Conservation (phyloP, 768 basidiomycete genomes). For the Psilocybe azurescens region DNA sequence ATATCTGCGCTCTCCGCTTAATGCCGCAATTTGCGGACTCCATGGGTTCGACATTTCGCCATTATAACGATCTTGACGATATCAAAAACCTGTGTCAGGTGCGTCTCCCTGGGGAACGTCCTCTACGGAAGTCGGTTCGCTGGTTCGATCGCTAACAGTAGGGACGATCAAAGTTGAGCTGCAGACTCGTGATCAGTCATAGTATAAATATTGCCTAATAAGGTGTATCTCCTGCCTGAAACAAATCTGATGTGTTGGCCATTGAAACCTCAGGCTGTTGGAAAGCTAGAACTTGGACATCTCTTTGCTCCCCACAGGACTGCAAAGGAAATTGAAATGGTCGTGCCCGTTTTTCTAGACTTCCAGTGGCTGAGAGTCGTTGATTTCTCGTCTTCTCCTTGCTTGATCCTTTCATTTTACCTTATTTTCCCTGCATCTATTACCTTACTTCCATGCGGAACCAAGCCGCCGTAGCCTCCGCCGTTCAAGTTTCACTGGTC, state of each 20-base stretch:
- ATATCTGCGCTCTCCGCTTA: not conserved
- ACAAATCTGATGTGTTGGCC: too few relatives aligned
- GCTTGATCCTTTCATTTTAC: not conserved
- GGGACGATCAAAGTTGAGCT: too few relatives aligned
- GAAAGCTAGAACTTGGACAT: not conserved
- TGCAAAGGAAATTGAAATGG: not conserved
- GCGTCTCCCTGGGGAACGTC: not conserved
- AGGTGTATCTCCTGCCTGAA: too few relatives aligned
- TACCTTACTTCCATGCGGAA: conserved; percentile 2
- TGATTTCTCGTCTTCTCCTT: not conserved
- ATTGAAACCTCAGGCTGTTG: too few relatives aligned
- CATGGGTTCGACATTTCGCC: not conserved
- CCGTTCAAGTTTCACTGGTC: not conserved
- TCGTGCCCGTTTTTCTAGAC: not conserved
- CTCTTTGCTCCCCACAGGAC: not conserved
- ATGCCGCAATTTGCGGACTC: not conserved
- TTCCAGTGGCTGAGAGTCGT: not conserved
- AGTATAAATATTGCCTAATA: too few relatives aligned
- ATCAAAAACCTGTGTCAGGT: not conserved
- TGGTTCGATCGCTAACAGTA: too few relatives aligned
- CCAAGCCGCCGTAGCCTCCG: not conserved
- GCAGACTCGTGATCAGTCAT: too few relatives aligned
- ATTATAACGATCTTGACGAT: not conserved
- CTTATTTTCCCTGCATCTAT: not conserved
- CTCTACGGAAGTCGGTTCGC: not conserved